phyloP scores from a whole-genome alignment of 176 grass and related monocot species.

The Oryza longistaminata region DNA sequence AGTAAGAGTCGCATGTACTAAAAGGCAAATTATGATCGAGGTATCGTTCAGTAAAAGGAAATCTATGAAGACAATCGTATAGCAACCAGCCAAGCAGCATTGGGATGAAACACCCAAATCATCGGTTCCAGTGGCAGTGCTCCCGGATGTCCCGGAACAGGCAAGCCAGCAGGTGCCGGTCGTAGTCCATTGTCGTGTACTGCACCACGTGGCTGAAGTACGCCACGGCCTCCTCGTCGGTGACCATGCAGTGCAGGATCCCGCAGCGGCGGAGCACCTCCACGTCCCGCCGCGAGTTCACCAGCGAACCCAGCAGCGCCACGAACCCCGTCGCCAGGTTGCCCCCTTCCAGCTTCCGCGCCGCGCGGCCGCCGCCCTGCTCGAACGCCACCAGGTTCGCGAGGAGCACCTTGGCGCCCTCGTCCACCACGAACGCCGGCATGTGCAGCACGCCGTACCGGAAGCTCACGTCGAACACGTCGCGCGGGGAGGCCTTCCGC shows the following conservation, averaged over 20 bases:
- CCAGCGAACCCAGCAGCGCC: conserved; percentile 53
- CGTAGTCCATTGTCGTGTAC: conserved; percentile 60
- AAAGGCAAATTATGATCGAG: not conserved
- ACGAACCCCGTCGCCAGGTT: conserved; percentile 49
- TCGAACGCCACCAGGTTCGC: conserved; percentile 61
- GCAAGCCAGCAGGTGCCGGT: conserved; percentile 41
- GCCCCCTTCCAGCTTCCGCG: conserved; percentile 32
- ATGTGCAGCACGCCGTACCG: conserved; percentile 46
- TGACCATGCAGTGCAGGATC: conserved; percentile 59
- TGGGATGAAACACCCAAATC: not conserved
- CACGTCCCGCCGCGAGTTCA: conserved; percentile 43
- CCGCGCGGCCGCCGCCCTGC: conserved; percentile 42
- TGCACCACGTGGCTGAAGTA: conserved; percentile 60
- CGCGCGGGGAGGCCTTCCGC: conserved; percentile 42
- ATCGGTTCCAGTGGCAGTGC: conserved; percentile 57
- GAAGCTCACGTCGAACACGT: conserved; percentile 52
- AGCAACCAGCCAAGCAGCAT: not conserved
- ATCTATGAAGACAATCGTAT: not conserved
- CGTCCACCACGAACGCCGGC: conserved; percentile 50
- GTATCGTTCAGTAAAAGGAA: not conserved
- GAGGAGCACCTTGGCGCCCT: conserved; percentile 48
- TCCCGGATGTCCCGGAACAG: conserved; percentile 52
- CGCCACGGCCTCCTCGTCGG: conserved; percentile 51
- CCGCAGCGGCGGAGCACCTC: conserved; percentile 55
- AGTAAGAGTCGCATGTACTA: not conserved